Percentiles rank a stretch among this genome's conserved stretches.
These are phyloP conservation scores for Ganoderma lingzhi DNA, from an alignment of 1,284 basidiomycete genomes.

Conservation along the genomic window DNA sequence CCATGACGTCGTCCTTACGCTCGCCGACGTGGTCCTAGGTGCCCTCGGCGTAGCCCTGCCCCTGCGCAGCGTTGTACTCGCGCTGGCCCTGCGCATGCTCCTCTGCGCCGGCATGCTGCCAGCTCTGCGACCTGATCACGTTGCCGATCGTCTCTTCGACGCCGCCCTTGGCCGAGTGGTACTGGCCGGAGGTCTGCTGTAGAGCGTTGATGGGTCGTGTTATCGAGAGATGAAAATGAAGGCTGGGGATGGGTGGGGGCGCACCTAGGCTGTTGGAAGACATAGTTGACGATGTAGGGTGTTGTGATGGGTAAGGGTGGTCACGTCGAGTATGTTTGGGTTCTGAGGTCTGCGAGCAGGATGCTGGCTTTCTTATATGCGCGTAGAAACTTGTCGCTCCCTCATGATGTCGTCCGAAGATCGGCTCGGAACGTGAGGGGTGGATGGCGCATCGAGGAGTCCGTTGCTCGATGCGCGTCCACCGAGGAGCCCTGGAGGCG, in stretches of 20 bases:
- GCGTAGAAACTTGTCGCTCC: background rate
- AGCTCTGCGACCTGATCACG: constrained; percentile 53
- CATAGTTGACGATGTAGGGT: constrained; percentile 14
- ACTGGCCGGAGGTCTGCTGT: constrained; percentile 69
- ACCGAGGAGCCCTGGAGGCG: background rate
- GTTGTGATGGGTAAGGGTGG: background rate
- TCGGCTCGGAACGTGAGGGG: background rate
- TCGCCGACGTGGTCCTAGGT: constrained; percentile 64
- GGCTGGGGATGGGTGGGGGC: background rate
- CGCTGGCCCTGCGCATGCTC: constrained; percentile 73
- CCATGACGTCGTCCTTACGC: constrained; percentile 67
- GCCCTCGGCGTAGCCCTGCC: constrained; percentile 66
- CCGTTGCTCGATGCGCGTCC: background rate
- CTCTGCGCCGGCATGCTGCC: constrained; percentile 66
- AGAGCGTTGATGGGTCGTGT: background rate
- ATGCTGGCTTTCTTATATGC: background rate
- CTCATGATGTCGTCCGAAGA: background rate
- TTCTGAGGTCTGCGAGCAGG: background rate
- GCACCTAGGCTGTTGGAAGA: constrained; percentile 34
- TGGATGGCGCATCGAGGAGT: background rate
- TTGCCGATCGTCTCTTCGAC: constrained; percentile 66
- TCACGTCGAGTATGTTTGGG: background rate
- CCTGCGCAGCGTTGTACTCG: constrained; percentile 64
- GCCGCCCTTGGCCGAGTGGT: constrained; percentile 69
- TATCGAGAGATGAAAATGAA: background rate